Conservation (phyloP, 2,329 filamentous ascomycete species). For the Nothophaeocryptopus gaeumannii region DNA sequence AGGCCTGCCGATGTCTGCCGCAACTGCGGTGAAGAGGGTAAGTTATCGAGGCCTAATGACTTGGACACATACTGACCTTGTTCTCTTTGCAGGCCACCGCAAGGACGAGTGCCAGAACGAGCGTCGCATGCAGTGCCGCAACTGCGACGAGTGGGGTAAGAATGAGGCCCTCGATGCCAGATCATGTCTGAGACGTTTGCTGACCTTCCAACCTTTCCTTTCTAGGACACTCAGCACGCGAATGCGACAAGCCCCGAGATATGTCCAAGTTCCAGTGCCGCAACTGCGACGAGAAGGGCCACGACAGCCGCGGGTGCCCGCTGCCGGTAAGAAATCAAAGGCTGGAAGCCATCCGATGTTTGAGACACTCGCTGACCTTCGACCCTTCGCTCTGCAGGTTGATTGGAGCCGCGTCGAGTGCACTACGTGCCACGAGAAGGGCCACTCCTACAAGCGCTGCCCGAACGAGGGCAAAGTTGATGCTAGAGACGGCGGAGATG, state of each 20-base stretch:
- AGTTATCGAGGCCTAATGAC: too few relatives aligned
- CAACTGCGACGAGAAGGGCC: conserved; percentile 43
- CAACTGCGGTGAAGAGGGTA: conserved; percentile 35
- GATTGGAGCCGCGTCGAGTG: conserved; percentile 47
- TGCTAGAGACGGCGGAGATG: conserved; percentile 12
- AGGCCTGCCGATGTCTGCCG: conserved; percentile 30
- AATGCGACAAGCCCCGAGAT: conserved; percentile 44
- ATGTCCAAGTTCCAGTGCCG: conserved; percentile 48
- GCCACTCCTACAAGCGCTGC: conserved; percentile 30
- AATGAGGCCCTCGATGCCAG: background rate
- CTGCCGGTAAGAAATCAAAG: background rate
- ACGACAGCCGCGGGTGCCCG: conserved; percentile 14
- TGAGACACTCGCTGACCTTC: background rate
- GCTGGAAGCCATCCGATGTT: background rate
- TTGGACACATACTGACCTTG: too few relatives aligned
- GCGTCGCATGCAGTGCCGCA: conserved; percentile 35
- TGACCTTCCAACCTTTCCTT: conserved; percentile 27
- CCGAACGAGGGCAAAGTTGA: conserved; percentile 14
- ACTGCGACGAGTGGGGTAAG: conserved; percentile 35
- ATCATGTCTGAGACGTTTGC: background rate
- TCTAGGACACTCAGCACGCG: too few relatives aligned
- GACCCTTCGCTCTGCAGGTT: conserved; percentile 20
- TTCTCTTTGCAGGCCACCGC: conserved; percentile 20
- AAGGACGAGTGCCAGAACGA: conserved; percentile 35
- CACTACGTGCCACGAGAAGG: conserved; percentile 41